Base-by-base conservation (phyloP, 345 rosid species). In the Euphorbia lathyris region DNA sequence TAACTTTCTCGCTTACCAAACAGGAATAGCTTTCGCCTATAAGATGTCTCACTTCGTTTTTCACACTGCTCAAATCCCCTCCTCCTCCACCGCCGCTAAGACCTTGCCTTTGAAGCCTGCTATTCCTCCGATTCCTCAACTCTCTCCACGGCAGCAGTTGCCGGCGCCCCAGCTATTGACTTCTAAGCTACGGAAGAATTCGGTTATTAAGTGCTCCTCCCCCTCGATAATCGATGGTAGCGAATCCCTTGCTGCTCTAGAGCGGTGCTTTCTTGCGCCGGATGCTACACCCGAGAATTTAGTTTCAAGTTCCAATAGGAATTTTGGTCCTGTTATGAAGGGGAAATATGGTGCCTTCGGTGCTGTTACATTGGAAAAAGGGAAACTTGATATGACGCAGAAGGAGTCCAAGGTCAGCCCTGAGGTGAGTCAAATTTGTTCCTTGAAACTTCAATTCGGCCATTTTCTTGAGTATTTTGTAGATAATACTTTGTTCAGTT, bases 351-450 rank as follows among this genome's bases (percentile, higher is more conserved):
- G 97, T 14, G 81, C 97, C 0, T 51, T 81, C 9, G 97, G 97
- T 63, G 86, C 96, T 36, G 96, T 90, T 8, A 95, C 99, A 30
- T 79, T 95, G 80, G 96, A 95, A 78, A 95, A 92, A 66, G 93
- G 93, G 73, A 95, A 92, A 77, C 88, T 91, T 22, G 95, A 89
- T 70, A 20, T 82, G 78, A 58, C 95, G 40, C 90, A 86, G 83
- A 84, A 90, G 72, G 77, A 77, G 72, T 52, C 87, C 51, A 75
- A 71, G 72, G 79, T 88, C 47, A 82, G 80, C 72, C 99, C 99
- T 32, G 93, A 95, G 97, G 98, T 94, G 30, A 27, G 22, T 63
- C 7, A 26, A 2, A n/a, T 36, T 14, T 26, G 40, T 58, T 2
- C 4, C 13, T 63, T 51, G 0, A 22, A 9, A 27, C 2, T 32